Conservation (phyloP, 257 asterid species). For the Cordia subcordata region DNA sequence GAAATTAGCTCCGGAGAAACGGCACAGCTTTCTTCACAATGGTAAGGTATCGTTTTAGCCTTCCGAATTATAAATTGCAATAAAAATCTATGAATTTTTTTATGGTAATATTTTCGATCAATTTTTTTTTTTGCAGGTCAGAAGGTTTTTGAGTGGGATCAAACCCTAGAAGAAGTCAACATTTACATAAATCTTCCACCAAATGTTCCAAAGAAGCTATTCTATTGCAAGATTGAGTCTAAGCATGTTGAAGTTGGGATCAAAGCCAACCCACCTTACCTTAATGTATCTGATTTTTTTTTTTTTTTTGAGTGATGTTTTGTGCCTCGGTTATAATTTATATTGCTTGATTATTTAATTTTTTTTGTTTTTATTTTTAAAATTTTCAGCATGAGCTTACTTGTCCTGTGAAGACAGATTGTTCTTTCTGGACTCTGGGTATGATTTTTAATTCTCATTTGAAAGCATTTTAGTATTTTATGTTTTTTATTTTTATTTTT, state of each 20-base stretch:
- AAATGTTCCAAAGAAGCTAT: slow-evolving; percentile 80
- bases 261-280: slow-evolving; percentile 93
- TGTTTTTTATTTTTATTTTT: background rate
- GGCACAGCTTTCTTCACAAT: slow-evolving; percentile 62
- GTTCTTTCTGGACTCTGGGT: slow-evolving; percentile 97
- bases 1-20: slow-evolving; percentile 76
- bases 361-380: slow-evolving; percentile 2
- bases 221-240: slow-evolving; percentile 63
- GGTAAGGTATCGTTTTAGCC: slow-evolving; percentile 29
- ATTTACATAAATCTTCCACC: slow-evolving; percentile 82
- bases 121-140: slow-evolving; percentile 47
- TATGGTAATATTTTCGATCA: background rate
- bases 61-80: background rate
- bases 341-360: background rate
- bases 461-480: background rate
- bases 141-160: slow-evolving; percentile 98
- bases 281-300: slow-evolving; percentile 38
- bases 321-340: background rate
- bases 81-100: too few species aligned
- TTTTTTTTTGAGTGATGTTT: background rate
- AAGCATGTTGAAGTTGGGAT: slow-evolving; percentile 93
- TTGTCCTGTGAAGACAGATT: slow-evolving; percentile 85
- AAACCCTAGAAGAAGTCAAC: slow-evolving; percentile 93
- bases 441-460: slow-evolving; percentile 11
- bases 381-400: slow-evolving; percentile 64